These are phyloP conservation scores for Kwoniella botswanensis DNA, from an alignment of 768 basidiomycete genomes.

Conservation along the genomic window DNA sequence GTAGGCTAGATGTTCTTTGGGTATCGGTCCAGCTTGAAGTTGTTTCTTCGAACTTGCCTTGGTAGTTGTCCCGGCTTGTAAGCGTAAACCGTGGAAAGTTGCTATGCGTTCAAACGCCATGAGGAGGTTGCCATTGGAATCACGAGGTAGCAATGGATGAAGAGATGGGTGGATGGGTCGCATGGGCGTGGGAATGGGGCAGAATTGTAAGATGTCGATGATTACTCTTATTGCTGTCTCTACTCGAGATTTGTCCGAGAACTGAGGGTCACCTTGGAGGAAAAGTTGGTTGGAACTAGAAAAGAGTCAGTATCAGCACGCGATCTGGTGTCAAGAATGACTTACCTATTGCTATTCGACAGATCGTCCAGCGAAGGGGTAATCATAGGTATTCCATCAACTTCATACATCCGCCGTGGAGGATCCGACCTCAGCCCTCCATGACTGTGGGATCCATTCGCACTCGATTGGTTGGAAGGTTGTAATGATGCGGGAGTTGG, in stretches of 20 bases:
- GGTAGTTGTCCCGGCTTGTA: constrained; percentile 51
- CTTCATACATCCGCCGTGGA: constrained; percentile 42
- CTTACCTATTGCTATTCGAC: constrained; percentile 27
- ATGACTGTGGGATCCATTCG: constrained; percentile 28
- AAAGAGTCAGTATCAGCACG: background rate
- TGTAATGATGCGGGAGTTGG: background rate
- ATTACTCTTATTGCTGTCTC: constrained; percentile 54
- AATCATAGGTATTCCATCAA: constrained; percentile 34
- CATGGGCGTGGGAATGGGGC: constrained; percentile 28
- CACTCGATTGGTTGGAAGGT: constrained; percentile 12
- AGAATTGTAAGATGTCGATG: constrained; percentile 43
- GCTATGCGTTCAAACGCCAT: constrained; percentile 40
- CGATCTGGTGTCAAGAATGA: background rate
- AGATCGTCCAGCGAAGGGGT: constrained; percentile 33
- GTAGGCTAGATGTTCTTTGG: constrained; percentile 39
- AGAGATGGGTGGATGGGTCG: constrained; percentile 31
- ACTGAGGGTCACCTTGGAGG: constrained; percentile 51
- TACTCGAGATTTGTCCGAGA: constrained; percentile 48
- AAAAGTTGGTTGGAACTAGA: constrained; percentile 34
- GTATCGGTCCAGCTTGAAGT: constrained; percentile 37
- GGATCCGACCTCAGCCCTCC: constrained; percentile 43
- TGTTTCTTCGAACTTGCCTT: constrained; percentile 51
- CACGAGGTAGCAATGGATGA: constrained; percentile 28
- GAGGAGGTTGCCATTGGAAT: constrained; percentile 28
- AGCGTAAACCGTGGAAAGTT: constrained; percentile 38